A percentile compares a stretch with the other conserved stretches of the same genome.
Conservation (phyloP, 1,284 basidiomycete genomes). For the Vanrija sp. region DNA sequence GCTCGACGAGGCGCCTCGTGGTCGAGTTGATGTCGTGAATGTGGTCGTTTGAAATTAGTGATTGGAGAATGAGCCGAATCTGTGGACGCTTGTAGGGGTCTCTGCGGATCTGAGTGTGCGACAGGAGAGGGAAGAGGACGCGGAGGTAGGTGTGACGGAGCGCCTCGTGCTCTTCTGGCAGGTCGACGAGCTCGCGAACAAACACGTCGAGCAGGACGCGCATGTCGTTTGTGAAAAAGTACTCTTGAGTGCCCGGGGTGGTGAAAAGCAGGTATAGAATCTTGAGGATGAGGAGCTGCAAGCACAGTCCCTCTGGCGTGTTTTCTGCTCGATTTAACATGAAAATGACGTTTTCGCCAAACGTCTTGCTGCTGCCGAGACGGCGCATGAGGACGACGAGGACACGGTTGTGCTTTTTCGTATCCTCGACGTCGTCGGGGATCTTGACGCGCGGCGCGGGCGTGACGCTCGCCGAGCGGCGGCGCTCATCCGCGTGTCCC, state of each 20-base stretch:
- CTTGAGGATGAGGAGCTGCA: constrained; percentile 92
- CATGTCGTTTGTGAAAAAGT: constrained; percentile 97
- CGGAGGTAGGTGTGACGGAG: constrained; percentile 94
- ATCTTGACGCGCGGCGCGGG: background rate
- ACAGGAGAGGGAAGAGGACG: constrained; percentile 90
- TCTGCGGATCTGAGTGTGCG: constrained; percentile 82
- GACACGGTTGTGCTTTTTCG: constrained; percentile 64
- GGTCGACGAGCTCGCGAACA: constrained; percentile 79
- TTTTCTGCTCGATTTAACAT: constrained; percentile 93
- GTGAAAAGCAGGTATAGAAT: constrained; percentile 93
- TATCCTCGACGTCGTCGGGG: constrained; percentile 31
- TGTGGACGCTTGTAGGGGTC: constrained; percentile 88
- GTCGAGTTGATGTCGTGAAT: constrained; percentile 80
- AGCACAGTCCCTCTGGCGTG: constrained; percentile 83
- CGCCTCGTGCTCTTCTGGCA: constrained; percentile 93
- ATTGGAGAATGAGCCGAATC: constrained; percentile 78
- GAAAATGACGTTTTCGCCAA: constrained; percentile 97
- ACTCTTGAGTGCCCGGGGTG: constrained; percentile 86
- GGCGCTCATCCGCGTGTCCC: background rate
- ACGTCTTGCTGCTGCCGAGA: constrained; percentile 80
- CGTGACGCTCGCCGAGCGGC: background rate
- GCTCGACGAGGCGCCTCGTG: constrained; percentile 84
- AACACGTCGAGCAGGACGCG: constrained; percentile 96
- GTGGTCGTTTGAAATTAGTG: constrained; percentile 65
- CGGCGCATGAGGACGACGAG: constrained; percentile 77